A percentile compares a stretch with the other conserved stretches of the same genome.
These are phyloP conservation scores for Metschnikowia kunwiensis DNA, from an alignment of 805 yeast genomes.

Conservation along the genomic window DNA sequence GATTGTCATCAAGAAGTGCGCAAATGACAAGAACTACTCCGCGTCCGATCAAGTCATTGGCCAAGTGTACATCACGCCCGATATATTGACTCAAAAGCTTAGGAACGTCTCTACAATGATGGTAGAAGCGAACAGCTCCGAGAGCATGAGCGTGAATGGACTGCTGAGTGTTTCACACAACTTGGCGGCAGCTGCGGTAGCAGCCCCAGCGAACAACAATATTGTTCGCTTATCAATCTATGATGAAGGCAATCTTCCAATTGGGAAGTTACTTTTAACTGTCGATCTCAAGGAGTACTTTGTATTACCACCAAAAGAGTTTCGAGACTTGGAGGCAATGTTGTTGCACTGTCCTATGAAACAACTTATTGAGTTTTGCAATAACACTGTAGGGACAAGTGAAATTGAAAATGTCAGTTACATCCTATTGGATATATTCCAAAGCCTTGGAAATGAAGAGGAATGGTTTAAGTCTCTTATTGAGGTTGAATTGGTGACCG, in stretches of 20 bases:
- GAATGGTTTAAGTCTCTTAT: constrained; percentile 72
- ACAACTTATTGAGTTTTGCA: constrained; percentile 49
- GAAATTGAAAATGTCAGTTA: constrained; percentile 54
- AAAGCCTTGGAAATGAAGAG: constrained; percentile 62
- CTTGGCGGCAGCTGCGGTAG: constrained; percentile 9
- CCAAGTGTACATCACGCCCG: constrained; percentile 52
- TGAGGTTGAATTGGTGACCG: constrained; percentile 57
- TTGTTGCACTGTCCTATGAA: constrained; percentile 51
- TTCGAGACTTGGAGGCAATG: constrained; percentile 60
- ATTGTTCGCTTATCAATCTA: constrained; percentile 46
- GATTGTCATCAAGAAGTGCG: constrained; percentile 42
- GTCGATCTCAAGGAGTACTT: constrained; percentile 51
- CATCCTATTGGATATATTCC: constrained; percentile 70
- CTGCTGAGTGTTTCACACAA: constrained; percentile 10
- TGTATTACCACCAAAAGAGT: constrained; percentile 58
- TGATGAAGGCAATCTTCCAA: constrained; percentile 38
- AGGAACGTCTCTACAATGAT: constrained; percentile 34
- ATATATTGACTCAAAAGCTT: constrained; percentile 39
- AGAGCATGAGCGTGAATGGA: constrained; percentile 21
- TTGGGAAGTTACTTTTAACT: constrained; percentile 58
- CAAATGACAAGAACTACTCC: constrained; percentile 24
- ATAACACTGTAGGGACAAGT: constrained; percentile 33
- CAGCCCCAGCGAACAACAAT: constrained; percentile 26
- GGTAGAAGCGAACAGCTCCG: constrained; percentile 25
- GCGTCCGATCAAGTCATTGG: constrained; percentile 47